These are phyloP conservation scores for Colletotrichum lini DNA, from an alignment of 2,329 filamentous ascomycete species.

Conservation along the genomic window DNA sequence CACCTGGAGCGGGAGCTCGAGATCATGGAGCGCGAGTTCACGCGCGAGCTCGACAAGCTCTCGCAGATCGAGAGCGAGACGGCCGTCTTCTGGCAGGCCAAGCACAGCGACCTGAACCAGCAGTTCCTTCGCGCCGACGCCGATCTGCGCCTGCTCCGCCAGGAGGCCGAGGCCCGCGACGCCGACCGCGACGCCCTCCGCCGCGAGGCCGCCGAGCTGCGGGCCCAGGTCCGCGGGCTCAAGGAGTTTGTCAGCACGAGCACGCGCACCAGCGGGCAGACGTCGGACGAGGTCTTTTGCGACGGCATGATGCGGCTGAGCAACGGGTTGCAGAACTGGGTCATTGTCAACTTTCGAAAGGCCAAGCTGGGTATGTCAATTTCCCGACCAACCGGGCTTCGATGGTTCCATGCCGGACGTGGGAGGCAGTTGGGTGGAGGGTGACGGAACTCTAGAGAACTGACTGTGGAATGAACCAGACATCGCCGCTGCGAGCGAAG, in stretches of 20 bases:
- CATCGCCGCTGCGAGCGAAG: slow-evolving; percentile 57
- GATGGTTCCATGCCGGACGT: too few relatives aligned
- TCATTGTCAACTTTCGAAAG: slow-evolving; percentile 77
- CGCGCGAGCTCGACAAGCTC: slow-evolving; percentile 66
- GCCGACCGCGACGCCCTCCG: slow-evolving; percentile 65
- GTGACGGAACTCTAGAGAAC: background rate
- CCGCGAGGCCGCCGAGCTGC: slow-evolving; percentile 68
- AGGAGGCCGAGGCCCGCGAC: slow-evolving; percentile 64
- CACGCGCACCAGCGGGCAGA: slow-evolving; percentile 73
- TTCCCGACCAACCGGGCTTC: too few relatives aligned
- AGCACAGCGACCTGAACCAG: slow-evolving; percentile 67
- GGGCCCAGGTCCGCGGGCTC: slow-evolving; percentile 74
- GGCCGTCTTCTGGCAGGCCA: slow-evolving; percentile 70
- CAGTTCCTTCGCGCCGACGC: slow-evolving; percentile 67
- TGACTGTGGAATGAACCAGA: slow-evolving; percentile 54
- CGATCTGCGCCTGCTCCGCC: slow-evolving; percentile 65
- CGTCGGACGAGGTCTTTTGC: slow-evolving; percentile 76
- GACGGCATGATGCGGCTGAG: slow-evolving; percentile 73
- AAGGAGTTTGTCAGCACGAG: slow-evolving; percentile 81
- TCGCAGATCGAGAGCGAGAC: slow-evolving; percentile 69
- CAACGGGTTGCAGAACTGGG: slow-evolving; percentile 82
- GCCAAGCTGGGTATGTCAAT: slow-evolving; percentile 66
- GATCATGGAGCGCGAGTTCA: slow-evolving; percentile 68
- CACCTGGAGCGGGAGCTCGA: slow-evolving; percentile 67
- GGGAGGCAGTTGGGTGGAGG: too few relatives aligned